These are phyloP conservation scores for Yarrowia sp. DNA, from an alignment of 805 yeast species.

Conservation along the genomic window DNA sequence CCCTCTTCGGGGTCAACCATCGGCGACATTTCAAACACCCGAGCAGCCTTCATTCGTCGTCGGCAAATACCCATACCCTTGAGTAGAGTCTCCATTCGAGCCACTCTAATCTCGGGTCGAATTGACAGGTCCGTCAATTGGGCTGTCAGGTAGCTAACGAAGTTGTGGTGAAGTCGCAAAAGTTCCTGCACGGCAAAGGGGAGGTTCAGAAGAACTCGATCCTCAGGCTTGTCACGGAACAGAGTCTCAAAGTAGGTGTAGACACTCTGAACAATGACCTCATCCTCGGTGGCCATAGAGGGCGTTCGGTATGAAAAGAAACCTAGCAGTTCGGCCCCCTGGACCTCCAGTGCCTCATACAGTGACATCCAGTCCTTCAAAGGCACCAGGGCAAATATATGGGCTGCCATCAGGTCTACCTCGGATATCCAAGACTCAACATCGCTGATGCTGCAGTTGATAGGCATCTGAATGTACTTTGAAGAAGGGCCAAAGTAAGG, in stretches of 20 bases:
- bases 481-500: constrained; percentile 28
- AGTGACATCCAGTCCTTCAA: constrained; percentile 75
- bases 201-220: constrained; percentile 47
- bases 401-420: constrained; percentile 59
- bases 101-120: constrained; percentile 56
- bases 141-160: constrained; percentile 58
- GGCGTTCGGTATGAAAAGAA: constrained; percentile 51
- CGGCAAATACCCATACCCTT: constrained; percentile 62
- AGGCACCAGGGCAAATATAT: constrained; percentile 54
- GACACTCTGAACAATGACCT: constrained; percentile 60
- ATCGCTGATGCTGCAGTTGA: constrained; percentile 24
- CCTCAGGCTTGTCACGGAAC: constrained; percentile 44
- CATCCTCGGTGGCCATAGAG: constrained; percentile 47
- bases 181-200: constrained; percentile 69
- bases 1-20: constrained; percentile 20
- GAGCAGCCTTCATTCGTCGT: constrained; percentile 59
- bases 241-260: constrained; percentile 67
- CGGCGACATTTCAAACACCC: constrained; percentile 40
- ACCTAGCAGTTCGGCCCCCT: constrained; percentile 55
- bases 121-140: constrained; percentile 65
- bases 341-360: constrained; percentile 68
- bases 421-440: constrained; percentile 61
- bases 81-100: constrained; percentile 65
- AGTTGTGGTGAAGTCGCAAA: constrained; percentile 61
- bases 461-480: constrained; percentile 22